phyloP scores from a whole-genome alignment of 73 alveolate species.

The Paramecium pentaurelia region DNA sequence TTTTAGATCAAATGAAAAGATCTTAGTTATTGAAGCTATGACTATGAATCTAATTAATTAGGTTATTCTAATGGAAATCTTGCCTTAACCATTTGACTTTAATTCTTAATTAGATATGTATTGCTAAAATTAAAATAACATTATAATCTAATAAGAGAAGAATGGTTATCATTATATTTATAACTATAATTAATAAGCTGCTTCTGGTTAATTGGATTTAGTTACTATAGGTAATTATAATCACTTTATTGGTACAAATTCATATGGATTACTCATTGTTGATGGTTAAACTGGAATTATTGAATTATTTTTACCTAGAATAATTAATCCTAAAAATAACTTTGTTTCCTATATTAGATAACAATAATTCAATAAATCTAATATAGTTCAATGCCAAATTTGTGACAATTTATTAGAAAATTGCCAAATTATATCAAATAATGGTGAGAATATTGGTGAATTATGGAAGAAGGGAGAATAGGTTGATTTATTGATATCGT shows the following conservation, averaged over 20 bases:
- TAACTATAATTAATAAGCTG: not conserved
- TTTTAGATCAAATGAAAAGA: not conserved
- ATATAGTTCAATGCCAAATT: not conserved
- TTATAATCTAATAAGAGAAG: not conserved
- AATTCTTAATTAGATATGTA: not conserved
- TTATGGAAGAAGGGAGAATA: not conserved
- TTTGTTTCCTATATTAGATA: not conserved
- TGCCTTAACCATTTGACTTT: not conserved
- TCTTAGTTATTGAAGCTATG: not conserved
- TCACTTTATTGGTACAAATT: not conserved
- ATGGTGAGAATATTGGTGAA: not conserved
- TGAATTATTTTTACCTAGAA: not conserved
- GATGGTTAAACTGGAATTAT: not conserved
- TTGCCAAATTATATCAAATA: not conserved
- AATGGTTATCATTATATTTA: not conserved
- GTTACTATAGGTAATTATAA: not conserved
- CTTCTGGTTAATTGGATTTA: not conserved
- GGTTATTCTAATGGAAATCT: not conserved
- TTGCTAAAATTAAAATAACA: not conserved
- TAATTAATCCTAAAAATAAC: not conserved
- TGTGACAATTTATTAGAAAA: not conserved
- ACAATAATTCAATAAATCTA: not conserved
- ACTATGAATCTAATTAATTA: not conserved
- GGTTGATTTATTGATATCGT: not conserved
- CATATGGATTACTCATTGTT: not conserved